These are phyloP conservation scores for Pseudozyma sp. DNA, from an alignment of 1,284 basidiomycete species.

Conservation along the genomic window DNA sequence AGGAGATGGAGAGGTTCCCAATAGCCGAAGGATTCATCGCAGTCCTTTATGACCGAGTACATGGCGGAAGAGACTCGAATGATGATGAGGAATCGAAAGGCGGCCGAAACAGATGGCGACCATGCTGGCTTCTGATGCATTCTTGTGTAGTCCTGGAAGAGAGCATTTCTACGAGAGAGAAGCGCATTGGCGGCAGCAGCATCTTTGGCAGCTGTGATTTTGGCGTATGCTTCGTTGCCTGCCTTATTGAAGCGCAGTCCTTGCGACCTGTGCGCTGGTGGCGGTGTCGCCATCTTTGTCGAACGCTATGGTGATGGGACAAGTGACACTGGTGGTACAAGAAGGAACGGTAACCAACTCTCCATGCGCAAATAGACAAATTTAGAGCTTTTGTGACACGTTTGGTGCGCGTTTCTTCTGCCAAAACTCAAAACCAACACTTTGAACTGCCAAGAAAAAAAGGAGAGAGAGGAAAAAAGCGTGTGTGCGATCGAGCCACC, in stretches of 20 bases:
- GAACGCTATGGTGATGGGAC: not conserved
- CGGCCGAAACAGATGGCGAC: constrained; percentile 74
- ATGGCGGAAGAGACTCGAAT: constrained; percentile 85
- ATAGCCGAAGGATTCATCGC: constrained; percentile 95
- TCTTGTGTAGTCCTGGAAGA: constrained; percentile 42
- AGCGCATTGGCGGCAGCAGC: constrained; percentile 39
- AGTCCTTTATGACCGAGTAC: constrained; percentile 95
- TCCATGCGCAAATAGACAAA: too few species aligned
- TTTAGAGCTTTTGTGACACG: too few species aligned
- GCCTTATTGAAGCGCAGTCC: constrained; percentile 44
- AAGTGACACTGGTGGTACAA: not conserved
- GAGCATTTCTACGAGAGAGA: constrained; percentile 44
- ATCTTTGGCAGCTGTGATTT: constrained; percentile 34
- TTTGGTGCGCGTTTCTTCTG: too few species aligned
- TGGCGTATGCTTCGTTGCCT: constrained; percentile 29
- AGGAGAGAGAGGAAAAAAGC: not conserved
- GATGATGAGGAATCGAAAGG: constrained; percentile 84
- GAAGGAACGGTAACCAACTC: not conserved
- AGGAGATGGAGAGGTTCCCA: constrained; percentile 95
- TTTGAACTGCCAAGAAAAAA: not conserved
- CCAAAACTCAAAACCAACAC: not conserved
- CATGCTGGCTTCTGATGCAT: constrained; percentile 45
- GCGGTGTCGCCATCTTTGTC: constrained; percentile 25
- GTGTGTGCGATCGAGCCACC: constrained; percentile 13
- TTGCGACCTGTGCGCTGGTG: constrained; percentile 30